A percentile compares a stretch with the other conserved stretches of the same genome.
phyloP scores from a whole-genome alignment of 2,329 filamentous ascomycete species.

The Dactylella cylindrospora region DNA sequence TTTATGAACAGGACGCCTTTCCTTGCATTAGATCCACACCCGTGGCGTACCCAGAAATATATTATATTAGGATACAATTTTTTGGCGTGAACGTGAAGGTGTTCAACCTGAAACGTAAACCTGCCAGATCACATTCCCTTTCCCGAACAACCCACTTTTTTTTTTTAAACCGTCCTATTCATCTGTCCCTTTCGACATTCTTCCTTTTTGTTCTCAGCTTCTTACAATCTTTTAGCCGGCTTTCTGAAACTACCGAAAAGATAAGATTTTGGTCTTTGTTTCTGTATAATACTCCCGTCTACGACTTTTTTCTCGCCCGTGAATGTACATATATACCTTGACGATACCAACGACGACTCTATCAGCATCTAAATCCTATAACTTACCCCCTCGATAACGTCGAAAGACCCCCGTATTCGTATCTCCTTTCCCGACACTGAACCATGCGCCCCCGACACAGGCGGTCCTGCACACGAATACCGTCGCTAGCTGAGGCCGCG shows the following conservation, averaged over 20 bases:
- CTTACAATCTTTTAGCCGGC: not conserved
- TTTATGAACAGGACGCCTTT: too few relatives aligned
- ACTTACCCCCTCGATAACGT: too few relatives aligned
- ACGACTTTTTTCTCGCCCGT: too few relatives aligned
- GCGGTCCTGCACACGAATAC: too few relatives aligned
- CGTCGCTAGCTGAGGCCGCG: constrained; percentile 1
- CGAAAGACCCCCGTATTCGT: too few relatives aligned
- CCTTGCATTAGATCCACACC: too few relatives aligned
- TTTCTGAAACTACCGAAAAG: not conserved
- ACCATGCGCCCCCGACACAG: constrained; percentile 32
- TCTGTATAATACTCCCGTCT: too few relatives aligned
- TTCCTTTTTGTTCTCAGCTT: not conserved
- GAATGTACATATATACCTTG: not conserved
- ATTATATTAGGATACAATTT: too few relatives aligned
- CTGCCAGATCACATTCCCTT: constrained; percentile 41
- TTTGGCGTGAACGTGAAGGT: too few relatives aligned
- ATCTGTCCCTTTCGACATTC: not conserved
- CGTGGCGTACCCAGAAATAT: too few relatives aligned
- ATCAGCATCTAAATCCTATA: not conserved
- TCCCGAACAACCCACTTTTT: constrained; percentile 1
- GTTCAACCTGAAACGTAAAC: constrained; percentile 6
- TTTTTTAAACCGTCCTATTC: not conserved
- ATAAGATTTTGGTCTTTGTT: too few relatives aligned
- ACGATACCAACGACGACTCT: not conserved
- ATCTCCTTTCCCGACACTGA: not conserved